These are phyloP conservation scores for Cairneyella variabilis DNA, from an alignment of 495 filamentous ascomycete species.

Conservation along the genomic window DNA sequence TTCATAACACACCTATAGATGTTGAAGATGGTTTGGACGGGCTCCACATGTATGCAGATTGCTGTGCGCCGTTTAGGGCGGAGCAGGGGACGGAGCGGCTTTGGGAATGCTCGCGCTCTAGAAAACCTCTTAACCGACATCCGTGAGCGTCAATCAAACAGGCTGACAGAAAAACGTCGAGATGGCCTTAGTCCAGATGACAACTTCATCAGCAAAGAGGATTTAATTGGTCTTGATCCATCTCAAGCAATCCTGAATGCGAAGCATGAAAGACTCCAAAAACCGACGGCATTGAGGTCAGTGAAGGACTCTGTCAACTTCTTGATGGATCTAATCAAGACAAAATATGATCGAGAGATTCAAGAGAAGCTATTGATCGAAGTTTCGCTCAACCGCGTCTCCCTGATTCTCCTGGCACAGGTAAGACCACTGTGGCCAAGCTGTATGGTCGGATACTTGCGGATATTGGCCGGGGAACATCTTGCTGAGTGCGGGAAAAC, in stretches of 20 bases:
- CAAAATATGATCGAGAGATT: constrained; percentile 61
- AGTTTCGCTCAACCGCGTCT: constrained; percentile 65
- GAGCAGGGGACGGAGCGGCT: constrained; percentile 61
- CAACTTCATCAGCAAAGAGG: constrained; percentile 48
- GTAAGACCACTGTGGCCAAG: constrained; percentile 75
- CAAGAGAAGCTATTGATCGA: constrained; percentile 51
- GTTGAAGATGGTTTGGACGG: constrained; percentile 57
- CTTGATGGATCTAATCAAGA: constrained; percentile 54
- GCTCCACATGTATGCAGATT: constrained; percentile 64
- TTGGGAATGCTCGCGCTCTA: constrained; percentile 68
- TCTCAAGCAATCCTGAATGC: constrained; percentile 43
- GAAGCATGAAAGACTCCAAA: constrained; percentile 58
- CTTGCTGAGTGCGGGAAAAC: no score
- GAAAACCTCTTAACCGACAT: constrained; percentile 58
- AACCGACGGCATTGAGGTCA: constrained; percentile 52
- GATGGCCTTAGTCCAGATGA: constrained; percentile 38
- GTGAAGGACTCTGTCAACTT: constrained; percentile 60
- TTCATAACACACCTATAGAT: constrained; percentile 40
- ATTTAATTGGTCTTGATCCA: constrained; percentile 67
- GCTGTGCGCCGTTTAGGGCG: constrained; percentile 56
- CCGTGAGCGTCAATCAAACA: constrained; percentile 51
- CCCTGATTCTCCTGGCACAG: constrained; percentile 70
- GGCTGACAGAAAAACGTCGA: constrained; percentile 41
- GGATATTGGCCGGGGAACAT: no score
- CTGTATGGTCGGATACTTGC: constrained; percentile 65